These are phyloP conservation scores for Penicillium sp. DNA, from an alignment of 2,329 filamentous ascomycete genomes.

Conservation along the genomic window DNA sequence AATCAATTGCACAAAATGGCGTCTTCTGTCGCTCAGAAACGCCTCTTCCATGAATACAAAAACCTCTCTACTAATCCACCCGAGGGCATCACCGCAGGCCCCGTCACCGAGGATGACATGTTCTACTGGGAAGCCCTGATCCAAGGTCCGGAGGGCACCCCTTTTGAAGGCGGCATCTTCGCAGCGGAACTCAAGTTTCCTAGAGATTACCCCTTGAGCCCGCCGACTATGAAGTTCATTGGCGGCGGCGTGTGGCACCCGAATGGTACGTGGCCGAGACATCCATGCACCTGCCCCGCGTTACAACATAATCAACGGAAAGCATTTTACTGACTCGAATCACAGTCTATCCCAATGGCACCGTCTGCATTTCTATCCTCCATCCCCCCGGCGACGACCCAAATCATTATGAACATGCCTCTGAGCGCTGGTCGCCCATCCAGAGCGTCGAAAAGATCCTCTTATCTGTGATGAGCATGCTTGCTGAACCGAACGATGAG, in stretches of 20 bases:
- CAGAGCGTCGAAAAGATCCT: conserved; percentile 98
- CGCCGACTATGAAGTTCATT: conserved; percentile 93
- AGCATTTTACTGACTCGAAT: background rate
- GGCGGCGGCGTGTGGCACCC: conserved; percentile 89
- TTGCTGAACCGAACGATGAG: conserved; percentile 95
- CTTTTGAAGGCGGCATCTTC: conserved; percentile 94
- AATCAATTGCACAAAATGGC: conserved; percentile 38
- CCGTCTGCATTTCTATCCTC: conserved; percentile 97
- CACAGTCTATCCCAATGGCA: conserved; percentile 82
- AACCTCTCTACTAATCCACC: conserved; percentile 89
- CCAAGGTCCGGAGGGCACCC: conserved; percentile 90
- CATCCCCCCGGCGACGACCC: conserved; percentile 95
- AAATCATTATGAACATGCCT: conserved; percentile 96
- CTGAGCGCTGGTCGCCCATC: conserved; percentile 93
- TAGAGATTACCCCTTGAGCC: conserved; percentile 93
- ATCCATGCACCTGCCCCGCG: background rate
- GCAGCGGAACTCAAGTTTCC: conserved; percentile 93
- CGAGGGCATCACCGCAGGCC: conserved; percentile 96
- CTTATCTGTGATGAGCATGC: conserved; percentile 96
- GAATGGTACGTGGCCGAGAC: conserved; percentile 65
- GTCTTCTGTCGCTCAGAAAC: conserved; percentile 61
- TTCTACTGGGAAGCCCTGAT: conserved; percentile 96
- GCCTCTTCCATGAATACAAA: conserved; percentile 95
- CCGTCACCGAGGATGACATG: conserved; percentile 89
- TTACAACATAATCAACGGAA: background rate